Percentiles rank a stretch among this genome's conserved stretches.
These are phyloP conservation scores for Didymella keratinophila DNA, from an alignment of 2,329 filamentous ascomycete species.

Conservation along the genomic window DNA sequence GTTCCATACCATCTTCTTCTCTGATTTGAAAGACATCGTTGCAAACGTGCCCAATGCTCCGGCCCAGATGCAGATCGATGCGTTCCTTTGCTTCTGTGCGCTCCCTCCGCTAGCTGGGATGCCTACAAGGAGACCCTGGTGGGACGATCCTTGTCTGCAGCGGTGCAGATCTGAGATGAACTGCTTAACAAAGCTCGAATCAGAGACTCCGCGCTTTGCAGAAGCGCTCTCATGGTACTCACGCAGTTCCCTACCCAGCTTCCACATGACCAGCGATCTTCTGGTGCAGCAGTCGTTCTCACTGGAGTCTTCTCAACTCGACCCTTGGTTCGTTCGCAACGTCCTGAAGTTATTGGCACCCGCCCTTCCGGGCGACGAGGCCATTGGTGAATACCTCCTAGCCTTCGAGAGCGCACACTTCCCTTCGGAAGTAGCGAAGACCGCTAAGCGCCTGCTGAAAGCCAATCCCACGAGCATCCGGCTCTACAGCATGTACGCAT, in stretches of 20 bases:
- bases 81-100: conserved; percentile 62
- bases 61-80: conserved; percentile 66
- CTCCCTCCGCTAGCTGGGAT: conserved; percentile 53
- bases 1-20: conserved; percentile 80
- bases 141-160: conserved; percentile 55
- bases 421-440: conserved; percentile 66
- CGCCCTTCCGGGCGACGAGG: conserved; percentile 46
- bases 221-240: conserved; percentile 3
- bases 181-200: neutral
- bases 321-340: conserved; percentile 31
- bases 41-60: conserved; percentile 53
- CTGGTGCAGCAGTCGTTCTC: conserved; percentile 39
- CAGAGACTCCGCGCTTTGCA: neutral
- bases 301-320: conserved; percentile 13
- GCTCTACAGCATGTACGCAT: conserved; percentile 81
- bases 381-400: conserved; percentile 73
- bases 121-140: conserved; percentile 27
- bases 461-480: conserved; percentile 67
- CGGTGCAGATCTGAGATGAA: neutral
- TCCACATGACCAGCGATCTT: conserved; percentile 35
- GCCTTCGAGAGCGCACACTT: conserved; percentile 70
- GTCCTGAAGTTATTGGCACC: conserved; percentile 66
- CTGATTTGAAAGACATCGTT: conserved; percentile 74
- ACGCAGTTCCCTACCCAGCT: conserved; percentile 13
- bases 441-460: conserved; percentile 77